Evolutionary conservation across 1,284 basidiomycete genomes (phyloP).

Genomic region (Schizophyllum amplum): DNA sequence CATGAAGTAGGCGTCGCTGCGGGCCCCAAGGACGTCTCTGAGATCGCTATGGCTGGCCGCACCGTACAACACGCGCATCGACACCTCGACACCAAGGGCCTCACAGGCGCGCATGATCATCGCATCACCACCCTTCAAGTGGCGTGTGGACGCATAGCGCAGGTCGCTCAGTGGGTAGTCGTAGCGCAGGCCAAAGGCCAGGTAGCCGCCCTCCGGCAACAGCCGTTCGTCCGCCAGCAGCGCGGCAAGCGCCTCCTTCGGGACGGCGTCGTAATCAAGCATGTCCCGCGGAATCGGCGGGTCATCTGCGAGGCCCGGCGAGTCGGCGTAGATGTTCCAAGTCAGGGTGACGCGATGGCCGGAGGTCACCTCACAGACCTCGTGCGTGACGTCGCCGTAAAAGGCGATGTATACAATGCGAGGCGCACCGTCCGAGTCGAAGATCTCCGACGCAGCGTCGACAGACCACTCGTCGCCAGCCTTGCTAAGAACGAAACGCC

Average conservation of each 20-base stretch:
- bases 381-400: constrained; percentile 32
- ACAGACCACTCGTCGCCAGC: constrained; percentile 18
- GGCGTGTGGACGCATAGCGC: neutral
- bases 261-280: neutral
- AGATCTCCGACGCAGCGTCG: constrained; percentile 16
- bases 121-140: constrained; percentile 5
- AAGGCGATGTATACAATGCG: constrained; percentile 24
- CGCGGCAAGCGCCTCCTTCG: constrained; percentile 5
- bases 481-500: constrained; percentile 25
- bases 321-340: constrained; percentile 30
- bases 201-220: constrained; percentile 21
- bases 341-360: constrained; percentile 35
- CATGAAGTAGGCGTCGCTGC: neutral
- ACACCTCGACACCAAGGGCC: neutral
- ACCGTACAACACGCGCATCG: neutral
- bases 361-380: constrained; percentile 27
- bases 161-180: constrained; percentile 17
- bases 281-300: neutral
- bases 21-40: neutral
- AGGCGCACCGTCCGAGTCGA: constrained; percentile 5
- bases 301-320: neutral
- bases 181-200: constrained; percentile 26
- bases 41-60: neutral
- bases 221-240: constrained; percentile 14
- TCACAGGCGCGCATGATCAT: constrained; percentile 2